These are phyloP conservation scores for Auriscalpium vulgare DNA, from an alignment of 768 basidiomycete species.

Conservation along the genomic window DNA sequence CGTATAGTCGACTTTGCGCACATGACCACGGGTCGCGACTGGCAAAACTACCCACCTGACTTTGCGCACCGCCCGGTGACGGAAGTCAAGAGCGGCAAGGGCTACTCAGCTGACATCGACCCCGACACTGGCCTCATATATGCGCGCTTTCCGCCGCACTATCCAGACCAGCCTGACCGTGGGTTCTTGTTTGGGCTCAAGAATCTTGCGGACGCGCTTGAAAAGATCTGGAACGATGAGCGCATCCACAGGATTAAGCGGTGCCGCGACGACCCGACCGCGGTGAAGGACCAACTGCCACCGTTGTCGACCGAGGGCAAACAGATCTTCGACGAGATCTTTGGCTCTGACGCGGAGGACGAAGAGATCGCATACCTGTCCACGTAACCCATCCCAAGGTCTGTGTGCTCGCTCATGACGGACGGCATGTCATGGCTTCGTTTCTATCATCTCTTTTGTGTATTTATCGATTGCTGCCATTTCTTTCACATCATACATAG, in stretches of 20 bases:
- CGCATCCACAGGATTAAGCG: conserved; percentile 57
- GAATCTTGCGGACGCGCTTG: conserved; percentile 68
- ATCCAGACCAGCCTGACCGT: conserved; percentile 81
- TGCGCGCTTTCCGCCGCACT: conserved; percentile 92
- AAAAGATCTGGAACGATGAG: conserved; percentile 85
- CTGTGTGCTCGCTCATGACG: not conserved
- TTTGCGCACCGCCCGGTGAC: conserved; percentile 30
- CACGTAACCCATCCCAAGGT: conserved; percentile 31
- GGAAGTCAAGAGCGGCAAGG: conserved; percentile 52
- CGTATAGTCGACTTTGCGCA: conserved; percentile 98
- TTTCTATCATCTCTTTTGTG: not conserved
- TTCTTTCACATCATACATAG: not conserved
- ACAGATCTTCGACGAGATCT: conserved; percentile 74
- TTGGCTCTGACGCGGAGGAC: conserved; percentile 32
- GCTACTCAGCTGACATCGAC: conserved; percentile 79
- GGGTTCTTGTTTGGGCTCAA: conserved; percentile 91
- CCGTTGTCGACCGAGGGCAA: conserved; percentile 64
- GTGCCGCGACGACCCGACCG: conserved; percentile 40
- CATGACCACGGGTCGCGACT: conserved; percentile 93
- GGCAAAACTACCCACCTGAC: conserved; percentile 55
- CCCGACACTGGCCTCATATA: conserved; percentile 75
- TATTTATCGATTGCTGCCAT: not conserved
- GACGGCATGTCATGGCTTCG: not conserved
- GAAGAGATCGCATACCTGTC: conserved; percentile 74
- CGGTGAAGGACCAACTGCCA: conserved; percentile 44